Conservation (phyloP, 2,329 filamentous ascomycete genomes). For the Stromatinia cepivora region DNA sequence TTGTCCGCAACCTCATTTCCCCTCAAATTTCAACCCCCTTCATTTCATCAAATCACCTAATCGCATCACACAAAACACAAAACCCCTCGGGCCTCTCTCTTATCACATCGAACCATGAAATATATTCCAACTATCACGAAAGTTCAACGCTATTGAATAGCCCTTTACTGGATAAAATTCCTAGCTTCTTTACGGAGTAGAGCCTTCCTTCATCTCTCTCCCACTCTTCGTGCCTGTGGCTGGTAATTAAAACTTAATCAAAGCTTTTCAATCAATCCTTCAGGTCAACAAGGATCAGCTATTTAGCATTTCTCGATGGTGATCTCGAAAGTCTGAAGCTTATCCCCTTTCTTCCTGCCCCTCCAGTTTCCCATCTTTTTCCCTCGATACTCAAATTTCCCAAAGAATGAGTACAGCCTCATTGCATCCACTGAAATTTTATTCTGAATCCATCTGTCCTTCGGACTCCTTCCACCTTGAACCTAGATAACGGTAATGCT, state of each 20-base stretch:
- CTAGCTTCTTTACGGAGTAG: background rate
- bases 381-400: background rate
- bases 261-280: background rate
- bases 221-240: slow-evolving; percentile 9
- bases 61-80: background rate
- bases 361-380: slow-evolving; percentile 1
- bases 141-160: slow-evolving; percentile 1
- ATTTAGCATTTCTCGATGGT: background rate
- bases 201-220: background rate
- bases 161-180: background rate
- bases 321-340: background rate
- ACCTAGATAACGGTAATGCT: slow-evolving; percentile 1
- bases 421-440: background rate
- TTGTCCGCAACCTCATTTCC: background rate
- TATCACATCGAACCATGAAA: background rate
- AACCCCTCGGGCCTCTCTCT: background rate
- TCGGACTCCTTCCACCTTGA: background rate
- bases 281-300: slow-evolving; percentile 1
- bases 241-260: slow-evolving; percentile 7
- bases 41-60: background rate
- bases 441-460: background rate
- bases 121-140: background rate
- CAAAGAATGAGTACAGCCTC: background rate
- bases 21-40: background rate
- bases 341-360: background rate